These are phyloP conservation scores for Amniculicola lignicola DNA, from an alignment of 495 filamentous ascomycete species.

Conservation along the genomic window DNA sequence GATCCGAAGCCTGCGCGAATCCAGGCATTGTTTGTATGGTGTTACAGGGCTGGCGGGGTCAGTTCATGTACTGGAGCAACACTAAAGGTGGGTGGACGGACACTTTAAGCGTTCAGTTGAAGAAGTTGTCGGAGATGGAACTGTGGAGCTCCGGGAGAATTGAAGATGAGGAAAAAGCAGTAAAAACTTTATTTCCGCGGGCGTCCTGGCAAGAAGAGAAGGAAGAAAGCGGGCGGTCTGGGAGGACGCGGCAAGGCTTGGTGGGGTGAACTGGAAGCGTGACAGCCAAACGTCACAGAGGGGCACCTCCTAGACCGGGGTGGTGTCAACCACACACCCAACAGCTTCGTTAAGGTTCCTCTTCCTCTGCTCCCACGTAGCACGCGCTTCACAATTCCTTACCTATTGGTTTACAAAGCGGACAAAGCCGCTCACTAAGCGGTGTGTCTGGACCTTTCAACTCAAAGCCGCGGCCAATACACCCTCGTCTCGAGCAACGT, in stretches of 20 bases:
- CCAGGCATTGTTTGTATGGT: conserved; percentile 40
- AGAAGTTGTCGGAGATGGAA: not conserved
- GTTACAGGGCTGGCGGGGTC: not conserved
- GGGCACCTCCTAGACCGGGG: too few species aligned
- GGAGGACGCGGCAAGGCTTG: not conserved
- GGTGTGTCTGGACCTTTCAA: not conserved
- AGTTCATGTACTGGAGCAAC: not conserved
- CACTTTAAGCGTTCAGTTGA: too few species aligned
- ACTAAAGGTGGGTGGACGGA: too few species aligned
- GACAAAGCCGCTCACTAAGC: not conserved
- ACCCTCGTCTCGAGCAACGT: not conserved
- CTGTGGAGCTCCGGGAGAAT: not conserved
- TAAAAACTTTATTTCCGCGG: conserved; percentile 21
- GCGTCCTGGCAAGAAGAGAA: not conserved
- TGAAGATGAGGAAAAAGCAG: too few species aligned
- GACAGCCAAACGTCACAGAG: conserved; percentile 18
- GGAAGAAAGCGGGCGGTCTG: not conserved
- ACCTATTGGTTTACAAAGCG: not conserved
- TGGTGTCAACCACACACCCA: too few species aligned
- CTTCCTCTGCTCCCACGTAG: too few species aligned
- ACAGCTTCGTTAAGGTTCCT: not conserved
- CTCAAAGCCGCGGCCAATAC: not conserved
- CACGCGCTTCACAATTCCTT: too few species aligned
- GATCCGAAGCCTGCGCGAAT: conserved; percentile 74
- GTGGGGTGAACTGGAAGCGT: not conserved